phyloP scores from a whole-genome alignment of 306 rosid species.

The Casuarina equisetifolia region DNA sequence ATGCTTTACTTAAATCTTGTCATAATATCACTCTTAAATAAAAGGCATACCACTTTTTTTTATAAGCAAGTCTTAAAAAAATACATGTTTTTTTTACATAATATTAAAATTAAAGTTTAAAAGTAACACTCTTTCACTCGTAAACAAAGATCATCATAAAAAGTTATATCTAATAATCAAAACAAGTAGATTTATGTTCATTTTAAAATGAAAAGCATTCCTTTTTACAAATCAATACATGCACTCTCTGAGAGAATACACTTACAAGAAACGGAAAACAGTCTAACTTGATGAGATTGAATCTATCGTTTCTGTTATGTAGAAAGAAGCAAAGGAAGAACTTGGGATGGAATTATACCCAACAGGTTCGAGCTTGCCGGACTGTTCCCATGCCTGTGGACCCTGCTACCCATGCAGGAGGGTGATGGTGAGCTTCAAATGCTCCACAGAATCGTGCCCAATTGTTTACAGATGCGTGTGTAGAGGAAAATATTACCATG shows the following conservation, averaged over 20 bases:
- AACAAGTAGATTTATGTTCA: too few relatives aligned
- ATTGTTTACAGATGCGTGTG: conserved; percentile 79
- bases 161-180: too few relatives aligned
- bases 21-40: too few relatives aligned
- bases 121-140: too few relatives aligned
- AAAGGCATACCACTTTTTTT: too few relatives aligned
- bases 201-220: too few relatives aligned
- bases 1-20: too few relatives aligned
- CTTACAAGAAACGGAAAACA: neutral
- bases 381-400: conserved; percentile 95
- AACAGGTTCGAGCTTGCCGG: conserved; percentile 79
- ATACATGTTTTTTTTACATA: too few relatives aligned
- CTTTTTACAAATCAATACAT: neutral
- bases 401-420: conserved; percentile 94
- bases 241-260: neutral
- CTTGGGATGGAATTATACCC: conserved; percentile 59
- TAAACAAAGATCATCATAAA: too few relatives aligned
- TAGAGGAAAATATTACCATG: conserved; percentile 89
- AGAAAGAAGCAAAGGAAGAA: conserved; percentile 43
- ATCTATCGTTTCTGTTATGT: conserved; percentile 12
- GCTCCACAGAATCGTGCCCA: conserved; percentile 90
- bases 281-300: neutral
- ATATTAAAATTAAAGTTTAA: too few relatives aligned
- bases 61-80: too few relatives aligned
- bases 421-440: conserved; percentile 88